phyloP scores from a whole-genome alignment of 768 basidiomycete genomes.

The Gloeophyllum trabeum region DNA sequence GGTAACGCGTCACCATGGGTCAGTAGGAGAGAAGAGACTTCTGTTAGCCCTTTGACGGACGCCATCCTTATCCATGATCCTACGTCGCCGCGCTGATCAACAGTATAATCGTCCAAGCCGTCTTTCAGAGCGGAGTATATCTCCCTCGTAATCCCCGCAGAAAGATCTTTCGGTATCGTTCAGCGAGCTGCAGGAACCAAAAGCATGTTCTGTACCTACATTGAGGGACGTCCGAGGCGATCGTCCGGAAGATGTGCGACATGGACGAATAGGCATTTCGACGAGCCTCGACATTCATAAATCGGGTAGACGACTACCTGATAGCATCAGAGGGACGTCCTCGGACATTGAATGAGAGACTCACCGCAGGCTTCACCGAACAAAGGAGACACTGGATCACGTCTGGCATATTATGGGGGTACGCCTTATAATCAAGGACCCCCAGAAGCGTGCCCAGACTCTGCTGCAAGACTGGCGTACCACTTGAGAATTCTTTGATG shows the following conservation, averaged over 20 bases:
- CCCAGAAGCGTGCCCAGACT: conserved; percentile 65
- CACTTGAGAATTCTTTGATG: conserved; percentile 47
- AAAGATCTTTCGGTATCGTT: too few relatives aligned
- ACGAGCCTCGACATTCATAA: conserved; percentile 44
- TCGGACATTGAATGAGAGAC: conserved; percentile 10
- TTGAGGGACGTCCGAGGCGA: conserved; percentile 28
- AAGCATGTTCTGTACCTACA: conserved; percentile 27
- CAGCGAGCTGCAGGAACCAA: too few relatives aligned
- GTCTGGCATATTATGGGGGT: conserved; percentile 40
- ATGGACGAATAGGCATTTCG: conserved; percentile 41
- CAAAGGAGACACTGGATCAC: conserved; percentile 49
- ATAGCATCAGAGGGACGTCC: conserved; percentile 10
- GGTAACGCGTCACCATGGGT: conserved; percentile 26
- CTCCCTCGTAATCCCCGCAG: conserved; percentile 30
- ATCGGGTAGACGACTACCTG: conserved; percentile 21
- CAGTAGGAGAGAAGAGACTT: conserved; percentile 41
- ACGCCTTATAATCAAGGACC: conserved; percentile 47
- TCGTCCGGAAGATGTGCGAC: conserved; percentile 33
- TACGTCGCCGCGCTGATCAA: conserved; percentile 92
- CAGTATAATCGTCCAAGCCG: conserved; percentile 86
- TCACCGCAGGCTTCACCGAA: conserved; percentile 44
- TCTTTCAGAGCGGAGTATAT: conserved; percentile 46
- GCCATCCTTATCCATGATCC: conserved; percentile 91
- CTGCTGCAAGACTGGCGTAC: conserved; percentile 50
- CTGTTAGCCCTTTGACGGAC: conserved; percentile 56